These are phyloP conservation scores for Massariosphaeria phaeospora DNA, from an alignment of 495 filamentous ascomycete genomes.

Conservation along the genomic window DNA sequence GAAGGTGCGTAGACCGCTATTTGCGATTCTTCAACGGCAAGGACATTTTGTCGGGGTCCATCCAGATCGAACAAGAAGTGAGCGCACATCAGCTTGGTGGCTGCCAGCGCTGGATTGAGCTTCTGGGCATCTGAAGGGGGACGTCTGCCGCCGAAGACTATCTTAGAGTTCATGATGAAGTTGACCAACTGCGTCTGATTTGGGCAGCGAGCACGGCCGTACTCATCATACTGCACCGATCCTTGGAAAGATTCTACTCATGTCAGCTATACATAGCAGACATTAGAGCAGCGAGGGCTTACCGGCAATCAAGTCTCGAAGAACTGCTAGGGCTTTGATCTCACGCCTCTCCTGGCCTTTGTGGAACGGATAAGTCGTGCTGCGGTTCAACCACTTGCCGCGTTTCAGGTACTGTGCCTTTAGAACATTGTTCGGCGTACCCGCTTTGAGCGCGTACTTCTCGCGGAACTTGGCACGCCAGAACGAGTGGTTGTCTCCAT, in stretches of 20 bases:
- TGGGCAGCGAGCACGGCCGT: conserved; percentile 14
- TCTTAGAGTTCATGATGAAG: conserved; percentile 21
- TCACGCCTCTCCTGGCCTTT: conserved; percentile 18
- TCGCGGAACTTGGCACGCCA: conserved; percentile 35
- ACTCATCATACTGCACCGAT: neutral
- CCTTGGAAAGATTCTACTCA: conserved; percentile 26
- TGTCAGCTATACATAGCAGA: neutral
- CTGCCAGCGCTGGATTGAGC: conserved; percentile 18
- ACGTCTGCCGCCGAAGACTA: conserved; percentile 6
- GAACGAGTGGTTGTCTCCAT: conserved; percentile 33
- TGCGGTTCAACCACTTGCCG: conserved; percentile 19
- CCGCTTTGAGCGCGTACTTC: conserved; percentile 20
- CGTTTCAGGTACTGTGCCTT: conserved; percentile 35
- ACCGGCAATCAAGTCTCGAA: conserved; percentile 36
- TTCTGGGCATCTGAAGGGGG: neutral
- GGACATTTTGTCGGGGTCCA: conserved; percentile 6
- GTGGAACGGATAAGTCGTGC: conserved; percentile 23
- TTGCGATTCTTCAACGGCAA: conserved; percentile 33
- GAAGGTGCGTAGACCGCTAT: conserved; percentile 31
- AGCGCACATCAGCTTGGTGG: conserved; percentile 33
- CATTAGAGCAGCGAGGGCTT: neutral
- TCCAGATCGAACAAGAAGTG: conserved; percentile 32
- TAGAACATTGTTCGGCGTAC: conserved; percentile 5
- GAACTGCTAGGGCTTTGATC: conserved; percentile 27
- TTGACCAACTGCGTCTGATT: conserved; percentile 13